Base-by-base conservation (phyloP, 139 green algal genomes). In the Eudorina sp. region DNA sequence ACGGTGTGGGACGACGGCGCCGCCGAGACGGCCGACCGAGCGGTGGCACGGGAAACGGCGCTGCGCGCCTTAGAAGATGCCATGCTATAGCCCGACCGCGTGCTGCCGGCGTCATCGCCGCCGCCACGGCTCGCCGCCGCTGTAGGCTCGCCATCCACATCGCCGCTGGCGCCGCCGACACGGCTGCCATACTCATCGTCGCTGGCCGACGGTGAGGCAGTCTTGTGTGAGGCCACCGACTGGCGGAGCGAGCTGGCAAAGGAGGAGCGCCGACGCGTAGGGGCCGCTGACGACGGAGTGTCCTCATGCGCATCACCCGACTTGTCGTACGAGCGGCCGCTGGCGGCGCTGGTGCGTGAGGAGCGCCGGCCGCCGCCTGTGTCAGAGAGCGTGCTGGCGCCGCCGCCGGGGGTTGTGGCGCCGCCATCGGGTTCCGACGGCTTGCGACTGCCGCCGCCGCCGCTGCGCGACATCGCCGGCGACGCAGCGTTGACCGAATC, bases 221-320 rank as follows among this genome's bases (percentile, higher is more conserved):
- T 38, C 70, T 79, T 79, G 40, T 81, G 73, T 11, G 73, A 81
- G 11, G 73, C 45, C 27, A 62, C 73, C 8, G 75, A 83, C 34
- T 83, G 75, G 19, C 75, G 48, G 9, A 68, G 75, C 31, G 75
- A 83, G 75, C 48, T 69, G 48, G 75, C 75, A 31, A 68, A 36
- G 48, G 77, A 84, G 25, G 77, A 72, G 6, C 53, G 77, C 45
- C 77, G 77, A 31, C 51, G 77, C 5, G 75, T 29, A 8, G 72
- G 27, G 1, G 48, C 34, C n/a, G 75, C 0, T 34, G 48, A 31
- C 21, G 75, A 36, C 75, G 25, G 31, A 3, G 77, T 53, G 3
- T 6, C 21, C 38, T 53, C 27, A 27, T 21, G 29, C 31, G 27
- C 77, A 23, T 72, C 77, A 14, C 41, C 53, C 36, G 43, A 43